Evolutionary conservation across 768 basidiomycete genomes (phyloP).

Genomic region (Suillus alpinus): DNA sequence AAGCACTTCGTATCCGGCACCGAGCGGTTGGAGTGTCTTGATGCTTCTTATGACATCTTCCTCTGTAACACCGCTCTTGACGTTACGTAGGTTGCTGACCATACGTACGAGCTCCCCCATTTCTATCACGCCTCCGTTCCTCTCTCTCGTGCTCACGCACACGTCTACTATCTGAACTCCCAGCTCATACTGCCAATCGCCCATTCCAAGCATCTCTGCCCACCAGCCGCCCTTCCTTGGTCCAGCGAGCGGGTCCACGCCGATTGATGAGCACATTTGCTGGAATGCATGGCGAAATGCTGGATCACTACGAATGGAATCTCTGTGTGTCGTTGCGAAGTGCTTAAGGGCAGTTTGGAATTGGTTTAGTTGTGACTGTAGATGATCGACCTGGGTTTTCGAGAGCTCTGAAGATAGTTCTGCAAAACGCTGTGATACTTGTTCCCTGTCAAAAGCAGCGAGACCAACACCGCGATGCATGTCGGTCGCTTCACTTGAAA

Average conservation of each 20-base stretch:
- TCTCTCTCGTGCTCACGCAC: slow-evolving; percentile 81
- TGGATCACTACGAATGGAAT: slow-evolving; percentile 80
- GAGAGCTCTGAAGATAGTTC: slow-evolving; percentile 79
- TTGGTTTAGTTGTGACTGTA: slow-evolving; percentile 77
- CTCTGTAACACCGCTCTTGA: slow-evolving; percentile 66
- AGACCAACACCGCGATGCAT: slow-evolving; percentile 86
- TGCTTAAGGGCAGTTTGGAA: slow-evolving; percentile 77
- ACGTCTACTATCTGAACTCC: slow-evolving; percentile 94
- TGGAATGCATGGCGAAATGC: slow-evolving; percentile 90
- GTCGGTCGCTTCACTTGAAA: not conserved
- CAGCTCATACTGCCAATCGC: slow-evolving; percentile 95
- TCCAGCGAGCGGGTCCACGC: slow-evolving; percentile 91
- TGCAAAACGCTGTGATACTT: slow-evolving; percentile 75
- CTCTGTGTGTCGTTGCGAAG: slow-evolving; percentile 83
- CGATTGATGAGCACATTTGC: slow-evolving; percentile 92
- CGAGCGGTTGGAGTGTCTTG: slow-evolving; percentile 82
- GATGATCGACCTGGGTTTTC: slow-evolving; percentile 68
- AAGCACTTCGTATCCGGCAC: slow-evolving; percentile 88
- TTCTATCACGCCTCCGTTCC: slow-evolving; percentile 91
- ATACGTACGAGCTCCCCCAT: slow-evolving; percentile 81
- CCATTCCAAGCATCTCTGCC: slow-evolving; percentile 82
- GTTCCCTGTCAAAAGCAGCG: slow-evolving; percentile 87
- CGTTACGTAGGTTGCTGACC: slow-evolving; percentile 72
- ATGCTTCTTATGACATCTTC: slow-evolving; percentile 84
- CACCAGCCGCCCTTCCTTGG: slow-evolving; percentile 87